Percentiles rank a stretch among this genome's conserved stretches.
These are phyloP conservation scores for Teunomyces barrocoloradensis DNA, from an alignment of 805 yeast species.

Conservation along the genomic window DNA sequence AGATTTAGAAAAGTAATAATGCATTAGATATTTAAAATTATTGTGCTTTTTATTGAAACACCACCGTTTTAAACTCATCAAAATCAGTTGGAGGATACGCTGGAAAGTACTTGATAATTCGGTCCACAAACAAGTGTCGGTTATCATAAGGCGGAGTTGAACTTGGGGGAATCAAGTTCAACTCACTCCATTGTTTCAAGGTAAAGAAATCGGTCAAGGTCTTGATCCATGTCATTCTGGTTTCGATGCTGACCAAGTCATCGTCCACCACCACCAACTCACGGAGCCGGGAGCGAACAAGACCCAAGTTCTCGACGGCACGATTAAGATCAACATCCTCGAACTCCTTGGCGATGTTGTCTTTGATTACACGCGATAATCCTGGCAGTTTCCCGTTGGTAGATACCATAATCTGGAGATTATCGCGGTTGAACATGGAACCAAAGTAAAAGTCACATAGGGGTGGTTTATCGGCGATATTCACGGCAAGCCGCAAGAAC, in stretches of 20 bases:
- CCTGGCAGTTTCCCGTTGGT: slow-evolving; percentile 84
- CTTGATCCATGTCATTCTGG: slow-evolving; percentile 72
- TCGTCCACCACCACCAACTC: slow-evolving; percentile 39
- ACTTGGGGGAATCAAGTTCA: slow-evolving; percentile 31
- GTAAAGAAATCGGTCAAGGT: slow-evolving; percentile 58
- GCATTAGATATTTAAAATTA: neutral
- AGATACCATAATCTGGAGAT: slow-evolving; percentile 75
- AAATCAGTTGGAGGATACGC: slow-evolving; percentile 42
- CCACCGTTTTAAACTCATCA: slow-evolving; percentile 10
- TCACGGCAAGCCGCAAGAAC: slow-evolving; percentile 54
- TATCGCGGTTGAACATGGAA: slow-evolving; percentile 68
- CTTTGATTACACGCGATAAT: slow-evolving; percentile 52
- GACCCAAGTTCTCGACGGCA: slow-evolving; percentile 61
- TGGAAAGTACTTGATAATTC: slow-evolving; percentile 49
- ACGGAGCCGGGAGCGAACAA: slow-evolving; percentile 51
- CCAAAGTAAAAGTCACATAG: slow-evolving; percentile 87
- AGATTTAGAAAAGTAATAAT: slow-evolving; percentile 24
- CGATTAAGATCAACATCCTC: slow-evolving; percentile 47
- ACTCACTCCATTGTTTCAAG: slow-evolving; percentile 57
- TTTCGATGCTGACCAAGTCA: slow-evolving; percentile 49
- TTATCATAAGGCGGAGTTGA: slow-evolving; percentile 16
- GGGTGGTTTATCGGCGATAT: slow-evolving; percentile 83
- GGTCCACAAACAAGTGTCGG: slow-evolving; percentile 24
- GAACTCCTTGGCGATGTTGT: slow-evolving; percentile 52
- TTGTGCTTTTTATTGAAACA: neutral